Evolutionary conservation across 148 eudicot species (phyloP), one percentile per base, ranked within the genome.

Genomic region (Fagopyrum tataricum): DNA sequence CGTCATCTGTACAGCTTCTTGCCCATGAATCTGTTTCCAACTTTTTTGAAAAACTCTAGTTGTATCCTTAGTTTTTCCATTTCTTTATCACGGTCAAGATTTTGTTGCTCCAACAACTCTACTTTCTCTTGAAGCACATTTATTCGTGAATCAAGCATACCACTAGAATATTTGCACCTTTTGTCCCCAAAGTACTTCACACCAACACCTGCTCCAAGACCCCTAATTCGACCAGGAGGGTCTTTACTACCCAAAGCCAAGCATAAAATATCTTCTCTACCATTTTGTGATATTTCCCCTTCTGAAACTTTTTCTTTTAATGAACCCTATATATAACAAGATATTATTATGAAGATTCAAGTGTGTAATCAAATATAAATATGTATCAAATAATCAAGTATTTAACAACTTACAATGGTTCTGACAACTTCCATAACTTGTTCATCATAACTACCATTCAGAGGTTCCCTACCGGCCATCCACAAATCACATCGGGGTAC

Each of bases 151-250:
- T 61, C 67, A 26, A n/a, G 10, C 6, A 2, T 17, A 26, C 0
- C 31, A 61, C 37, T 61, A 4, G 40, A 61, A 11, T 3, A 11
- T 24, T 15, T 26, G 12, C 40, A 5, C n/a, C 40, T 61, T 6
- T 14, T 61, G 0, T 61, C 67, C 11, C 9, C 11, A 24, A 61
- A 61, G 13, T 12, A 61, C 67, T 56, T 56, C 11, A 26, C 5
- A 21, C 67, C 67, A 8, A 61, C 67, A 61, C 67, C 67, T 11
- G 17, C 17, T 3, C 67, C 67, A 61, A 61, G 40, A 24, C 67
- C 41, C 67, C 40, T 61, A 0, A 61, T 11, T 8, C 67, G 40
- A 61, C 40, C 67, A 61, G 17, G 1, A 24, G 24, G 67, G 0
- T 61, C 67, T 26, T 61, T 40, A 39, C 26, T 26, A 5, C 67